Percentiles rank a stretch among this genome's conserved stretches.
phyloP scores from a whole-genome alignment of 176 grass and related monocot genomes.

The Aegilops tauschii region DNA sequence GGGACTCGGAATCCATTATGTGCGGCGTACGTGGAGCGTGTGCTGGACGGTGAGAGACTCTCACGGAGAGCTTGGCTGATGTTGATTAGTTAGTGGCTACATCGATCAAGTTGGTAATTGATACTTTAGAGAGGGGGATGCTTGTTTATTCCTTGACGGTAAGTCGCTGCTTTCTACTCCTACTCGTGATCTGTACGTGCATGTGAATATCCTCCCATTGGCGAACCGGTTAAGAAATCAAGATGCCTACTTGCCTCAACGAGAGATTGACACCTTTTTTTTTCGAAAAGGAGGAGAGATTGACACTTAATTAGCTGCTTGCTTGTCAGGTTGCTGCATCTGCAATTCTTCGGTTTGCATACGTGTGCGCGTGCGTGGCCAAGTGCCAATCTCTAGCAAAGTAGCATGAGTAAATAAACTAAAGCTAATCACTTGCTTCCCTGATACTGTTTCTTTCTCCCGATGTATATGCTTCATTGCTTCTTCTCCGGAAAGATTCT shows the following conservation, averaged over 20 bases:
- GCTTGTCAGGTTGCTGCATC: neutral
- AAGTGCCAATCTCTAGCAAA: neutral
- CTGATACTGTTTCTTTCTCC: neutral
- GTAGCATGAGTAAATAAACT: neutral
- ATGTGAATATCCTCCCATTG: neutral
- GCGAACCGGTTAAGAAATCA: neutral
- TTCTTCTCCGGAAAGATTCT: neutral
- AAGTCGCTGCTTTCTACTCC: neutral
- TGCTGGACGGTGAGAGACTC: neutral
- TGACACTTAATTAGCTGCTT: neutral
- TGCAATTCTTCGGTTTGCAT: neutral
- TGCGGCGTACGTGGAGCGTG: neutral
- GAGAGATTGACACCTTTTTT: neutral
- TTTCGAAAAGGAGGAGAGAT: neutral
- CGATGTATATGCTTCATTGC: neutral
- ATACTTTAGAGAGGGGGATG: neutral
- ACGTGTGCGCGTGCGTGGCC: neutral
- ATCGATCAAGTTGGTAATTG: neutral
- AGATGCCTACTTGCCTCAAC: neutral
- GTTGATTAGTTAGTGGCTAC: neutral
- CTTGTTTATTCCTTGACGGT: neutral
- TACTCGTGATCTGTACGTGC: neutral
- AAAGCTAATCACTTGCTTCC: neutral
- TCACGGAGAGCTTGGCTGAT: too few species aligned
- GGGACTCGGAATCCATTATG: constrained; percentile 26